Conservation (phyloP, 306 rosid genomes). For the Dicorynia guianensis region DNA sequence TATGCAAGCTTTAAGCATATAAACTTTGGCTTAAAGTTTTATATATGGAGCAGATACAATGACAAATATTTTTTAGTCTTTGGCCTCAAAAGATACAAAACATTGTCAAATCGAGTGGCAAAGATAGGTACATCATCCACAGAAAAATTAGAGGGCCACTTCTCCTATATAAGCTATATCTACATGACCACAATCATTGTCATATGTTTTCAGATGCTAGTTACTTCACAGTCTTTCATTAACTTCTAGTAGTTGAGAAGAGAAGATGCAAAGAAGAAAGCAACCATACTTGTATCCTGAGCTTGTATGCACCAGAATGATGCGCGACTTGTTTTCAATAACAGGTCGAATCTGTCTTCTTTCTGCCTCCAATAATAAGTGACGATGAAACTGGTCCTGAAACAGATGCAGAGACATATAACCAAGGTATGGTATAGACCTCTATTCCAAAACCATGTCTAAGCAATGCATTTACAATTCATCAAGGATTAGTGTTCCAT, state of each 20-base stretch:
- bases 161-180: not conserved
- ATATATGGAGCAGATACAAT: not conserved
- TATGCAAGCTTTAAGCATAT: not conserved
- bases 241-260: constrained; percentile 22
- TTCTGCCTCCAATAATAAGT: constrained; percentile 93
- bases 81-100: not conserved
- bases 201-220: constrained; percentile 10
- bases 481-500: not conserved
- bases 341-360: constrained; percentile 86
- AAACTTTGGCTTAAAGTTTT: not conserved
- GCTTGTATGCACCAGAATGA: constrained; percentile 82
- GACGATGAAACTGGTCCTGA: constrained; percentile 96
- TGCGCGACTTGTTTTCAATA: constrained; percentile 88
- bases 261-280: constrained; percentile 36
- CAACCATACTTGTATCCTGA: constrained; percentile 92
- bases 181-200: constrained; percentile 26
- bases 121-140: not conserved
- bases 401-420: constrained; percentile 32
- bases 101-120: not conserved
- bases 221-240: constrained; percentile 6
- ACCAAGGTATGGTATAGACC: constrained; percentile 8
- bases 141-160: not conserved
- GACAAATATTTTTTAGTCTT: not conserved
- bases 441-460: constrained; percentile 26
- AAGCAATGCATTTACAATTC: constrained; percentile 26